Conservation (phyloP, 2,329 filamentous ascomycete species). For the Apiospora pterosperma region DNA sequence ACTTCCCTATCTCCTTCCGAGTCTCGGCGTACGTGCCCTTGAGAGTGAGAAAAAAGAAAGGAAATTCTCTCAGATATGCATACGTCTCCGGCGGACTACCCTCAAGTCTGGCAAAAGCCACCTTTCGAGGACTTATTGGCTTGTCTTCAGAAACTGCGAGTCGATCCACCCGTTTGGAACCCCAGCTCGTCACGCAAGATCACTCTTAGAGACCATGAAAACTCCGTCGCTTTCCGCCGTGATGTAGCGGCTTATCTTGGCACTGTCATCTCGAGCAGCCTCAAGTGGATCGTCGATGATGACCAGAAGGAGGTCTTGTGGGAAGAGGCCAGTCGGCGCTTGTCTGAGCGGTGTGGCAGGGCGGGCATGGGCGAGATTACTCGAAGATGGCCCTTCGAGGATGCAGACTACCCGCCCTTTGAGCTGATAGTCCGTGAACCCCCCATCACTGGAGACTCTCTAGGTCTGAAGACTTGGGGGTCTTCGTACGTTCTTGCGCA, state of each 20-base stretch:
- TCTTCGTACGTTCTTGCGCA: slow-evolving; percentile 83
- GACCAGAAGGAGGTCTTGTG: slow-evolving; percentile 67
- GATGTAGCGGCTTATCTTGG: slow-evolving; percentile 65
- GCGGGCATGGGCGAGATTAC: slow-evolving; percentile 59
- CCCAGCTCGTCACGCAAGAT: slow-evolving; percentile 37
- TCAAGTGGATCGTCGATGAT: slow-evolving; percentile 68
- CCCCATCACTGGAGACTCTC: slow-evolving; percentile 78
- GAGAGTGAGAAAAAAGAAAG: background rate
- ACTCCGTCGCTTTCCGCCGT: slow-evolving; percentile 39
- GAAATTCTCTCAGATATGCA: slow-evolving; percentile 20
- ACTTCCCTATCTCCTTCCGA: background rate
- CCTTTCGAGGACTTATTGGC: slow-evolving; percentile 59
- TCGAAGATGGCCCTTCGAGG: slow-evolving; percentile 50
- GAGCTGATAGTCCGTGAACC: slow-evolving; percentile 79
- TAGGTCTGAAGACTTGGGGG: slow-evolving; percentile 95
- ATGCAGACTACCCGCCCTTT: slow-evolving; percentile 38
- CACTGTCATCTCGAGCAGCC: slow-evolving; percentile 61
- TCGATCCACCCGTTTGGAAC: slow-evolving; percentile 68
- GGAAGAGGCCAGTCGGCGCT: slow-evolving; percentile 72
- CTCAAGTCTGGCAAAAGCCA: slow-evolving; percentile 79
- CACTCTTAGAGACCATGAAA: slow-evolving; percentile 38
- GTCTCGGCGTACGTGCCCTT: background rate
- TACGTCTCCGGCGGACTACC: slow-evolving; percentile 57
- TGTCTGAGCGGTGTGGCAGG: slow-evolving; percentile 84
- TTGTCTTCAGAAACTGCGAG: slow-evolving; percentile 63